These are phyloP conservation scores for Dactylellina parvicollis DNA, from an alignment of 2,329 filamentous ascomycete species.

Conservation along the genomic window DNA sequence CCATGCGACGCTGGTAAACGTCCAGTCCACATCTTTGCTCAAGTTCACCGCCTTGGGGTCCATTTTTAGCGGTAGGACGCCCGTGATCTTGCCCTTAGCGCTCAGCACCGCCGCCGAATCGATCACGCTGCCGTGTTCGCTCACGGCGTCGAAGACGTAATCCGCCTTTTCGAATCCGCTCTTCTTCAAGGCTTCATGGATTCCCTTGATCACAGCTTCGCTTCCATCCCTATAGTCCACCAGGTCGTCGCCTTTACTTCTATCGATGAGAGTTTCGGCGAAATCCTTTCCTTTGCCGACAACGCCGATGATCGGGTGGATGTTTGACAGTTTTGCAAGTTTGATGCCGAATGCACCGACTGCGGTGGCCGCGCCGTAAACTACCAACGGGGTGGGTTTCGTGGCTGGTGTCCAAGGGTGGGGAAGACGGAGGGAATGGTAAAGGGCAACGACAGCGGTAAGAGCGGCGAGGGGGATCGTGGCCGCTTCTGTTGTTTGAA, in stretches of 20 bases:
- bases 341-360: conserved; percentile 71
- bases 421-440: conserved; percentile 64
- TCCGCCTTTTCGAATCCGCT: conserved; percentile 60
- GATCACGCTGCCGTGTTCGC: conserved; percentile 65
- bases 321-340: conserved; percentile 67
- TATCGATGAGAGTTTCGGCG: conserved; percentile 67
- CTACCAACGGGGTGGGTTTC: conserved; percentile 48
- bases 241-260: conserved; percentile 67
- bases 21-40: conserved; percentile 57
- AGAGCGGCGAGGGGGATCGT: conserved; percentile 64
- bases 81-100: conserved; percentile 61
- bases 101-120: conserved; percentile 65
- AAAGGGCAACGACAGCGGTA: conserved; percentile 65
- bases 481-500: conserved; percentile 60
- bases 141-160: conserved; percentile 70
- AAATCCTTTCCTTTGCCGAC: conserved; percentile 67
- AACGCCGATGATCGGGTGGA: conserved; percentile 71
- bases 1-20: conserved; percentile 62
- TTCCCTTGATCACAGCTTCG: conserved; percentile 63
- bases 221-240: conserved; percentile 71
- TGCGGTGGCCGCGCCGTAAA: conserved; percentile 67
- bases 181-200: conserved; percentile 62
- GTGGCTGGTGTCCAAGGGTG: conserved; percentile 64
- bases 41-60: conserved; percentile 14
- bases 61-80: conserved; percentile 61